Evolutionary conservation across 768 basidiomycete genomes (phyloP).

Genomic region (Mycena epipterygia): DNA sequence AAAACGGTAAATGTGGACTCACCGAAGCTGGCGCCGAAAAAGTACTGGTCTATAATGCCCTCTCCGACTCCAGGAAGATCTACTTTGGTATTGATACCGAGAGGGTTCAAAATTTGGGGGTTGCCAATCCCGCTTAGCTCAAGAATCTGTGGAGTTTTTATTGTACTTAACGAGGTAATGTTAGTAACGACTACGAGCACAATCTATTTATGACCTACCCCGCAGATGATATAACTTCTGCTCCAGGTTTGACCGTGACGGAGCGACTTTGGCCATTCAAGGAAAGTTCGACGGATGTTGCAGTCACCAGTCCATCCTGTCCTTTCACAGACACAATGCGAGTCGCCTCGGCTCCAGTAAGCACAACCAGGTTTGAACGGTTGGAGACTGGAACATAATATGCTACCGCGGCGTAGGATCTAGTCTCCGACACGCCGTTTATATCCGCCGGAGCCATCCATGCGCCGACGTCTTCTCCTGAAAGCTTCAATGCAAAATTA

Average conservation of each 20-base stretch:
- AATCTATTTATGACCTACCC: conserved; percentile 44
- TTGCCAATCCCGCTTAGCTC: conserved; percentile 65
- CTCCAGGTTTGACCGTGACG: not conserved
- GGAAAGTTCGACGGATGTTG: conserved; percentile 1
- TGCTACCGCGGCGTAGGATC: conserved; percentile 28
- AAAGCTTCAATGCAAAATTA: conserved; percentile 5
- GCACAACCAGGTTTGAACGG: conserved; percentile 45
- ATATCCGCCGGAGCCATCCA: conserved; percentile 27
- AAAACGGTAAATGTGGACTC: not conserved
- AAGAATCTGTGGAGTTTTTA: conserved; percentile 62
- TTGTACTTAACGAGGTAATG: conserved; percentile 47
- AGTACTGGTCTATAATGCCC: conserved; percentile 60
- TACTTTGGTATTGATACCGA: conserved; percentile 48
- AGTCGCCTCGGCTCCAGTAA: conserved; percentile 35
- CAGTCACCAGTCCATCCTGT: not conserved
- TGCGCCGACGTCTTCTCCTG: conserved; percentile 21
- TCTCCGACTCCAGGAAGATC: conserved; percentile 63
- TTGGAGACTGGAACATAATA: conserved; percentile 37
- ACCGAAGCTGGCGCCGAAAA: conserved; percentile 39
- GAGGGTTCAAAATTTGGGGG: conserved; percentile 43
- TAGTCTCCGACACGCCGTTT: not conserved
- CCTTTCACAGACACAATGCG: not conserved
- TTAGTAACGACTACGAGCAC: too few relatives aligned
- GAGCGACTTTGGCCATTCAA: not conserved
- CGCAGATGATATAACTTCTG: conserved; percentile 60